Evolutionary conservation across 2,329 filamentous ascomycete genomes (phyloP).

Genomic region (Claviceps digitariae): DNA sequence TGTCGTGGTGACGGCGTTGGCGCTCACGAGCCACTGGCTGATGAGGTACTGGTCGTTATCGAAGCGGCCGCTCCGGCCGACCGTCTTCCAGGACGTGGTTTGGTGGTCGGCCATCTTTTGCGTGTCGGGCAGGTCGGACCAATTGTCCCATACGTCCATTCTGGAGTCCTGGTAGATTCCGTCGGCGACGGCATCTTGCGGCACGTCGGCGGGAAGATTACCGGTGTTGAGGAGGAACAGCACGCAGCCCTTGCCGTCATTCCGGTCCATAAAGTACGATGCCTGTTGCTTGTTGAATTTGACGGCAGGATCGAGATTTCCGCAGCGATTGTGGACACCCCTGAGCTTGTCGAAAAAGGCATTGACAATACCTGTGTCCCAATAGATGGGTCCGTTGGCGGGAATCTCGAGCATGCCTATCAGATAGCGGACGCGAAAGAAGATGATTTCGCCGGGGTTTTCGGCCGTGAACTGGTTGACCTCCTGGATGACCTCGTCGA

Average conservation of each 20-base stretch:
- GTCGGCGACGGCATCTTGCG: constrained; percentile 13
- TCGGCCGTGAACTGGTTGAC: constrained; percentile 31
- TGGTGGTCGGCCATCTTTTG: constrained; percentile 12
- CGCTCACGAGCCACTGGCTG: constrained; percentile 19
- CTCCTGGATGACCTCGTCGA: constrained; percentile 28
- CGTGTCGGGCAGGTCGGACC: constrained; percentile 17
- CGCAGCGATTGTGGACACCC: constrained; percentile 26
- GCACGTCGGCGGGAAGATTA: constrained; percentile 10
- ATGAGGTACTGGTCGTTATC: constrained; percentile 16
- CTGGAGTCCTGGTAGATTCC: constrained; percentile 17
- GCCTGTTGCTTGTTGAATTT: constrained; percentile 15
- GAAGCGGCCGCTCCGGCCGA: constrained; percentile 9
- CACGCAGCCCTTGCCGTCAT: constrained; percentile 20
- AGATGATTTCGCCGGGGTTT: constrained; percentile 30
- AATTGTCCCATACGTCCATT: constrained; percentile 16
- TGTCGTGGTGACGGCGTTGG: constrained; percentile 14
- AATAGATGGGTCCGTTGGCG: constrained; percentile 15
- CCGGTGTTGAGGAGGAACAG: constrained; percentile 15
- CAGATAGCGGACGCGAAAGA: constrained; percentile 31
- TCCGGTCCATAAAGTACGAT: constrained; percentile 18
- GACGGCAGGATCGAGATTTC: constrained; percentile 11
- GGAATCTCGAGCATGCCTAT: constrained; percentile 25
- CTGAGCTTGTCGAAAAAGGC: constrained; percentile 28
- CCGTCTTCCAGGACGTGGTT: constrained; percentile 11
- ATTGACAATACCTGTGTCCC: constrained; percentile 25